A percentile compares a stretch with the other conserved stretches of the same genome.
phyloP scores from a whole-genome alignment of 2,329 filamentous ascomycete species.

The Pseudopithomyces chartarum region DNA sequence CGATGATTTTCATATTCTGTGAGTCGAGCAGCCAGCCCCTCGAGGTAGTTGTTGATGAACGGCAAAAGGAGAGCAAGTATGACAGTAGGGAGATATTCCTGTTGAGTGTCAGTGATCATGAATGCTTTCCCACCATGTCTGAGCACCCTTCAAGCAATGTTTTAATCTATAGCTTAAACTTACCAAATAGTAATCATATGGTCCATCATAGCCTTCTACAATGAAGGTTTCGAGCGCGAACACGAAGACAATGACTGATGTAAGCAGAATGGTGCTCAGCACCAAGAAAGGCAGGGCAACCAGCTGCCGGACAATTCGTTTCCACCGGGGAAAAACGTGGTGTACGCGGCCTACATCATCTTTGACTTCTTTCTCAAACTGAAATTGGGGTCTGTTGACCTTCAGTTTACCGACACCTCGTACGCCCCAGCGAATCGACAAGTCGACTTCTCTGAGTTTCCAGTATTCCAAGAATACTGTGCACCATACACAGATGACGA shows the following conservation, averaged over 20 bases:
- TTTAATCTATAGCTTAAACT: neutral
- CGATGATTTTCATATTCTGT: constrained; percentile 43
- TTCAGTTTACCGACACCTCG: constrained; percentile 37
- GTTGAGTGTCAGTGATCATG: constrained; percentile 12
- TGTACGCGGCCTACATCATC: constrained; percentile 32
- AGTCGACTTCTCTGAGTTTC: constrained; percentile 39
- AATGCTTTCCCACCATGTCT: neutral
- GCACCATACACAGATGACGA: constrained; percentile 40
- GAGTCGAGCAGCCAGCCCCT: constrained; percentile 31
- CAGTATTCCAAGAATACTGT: constrained; percentile 43
- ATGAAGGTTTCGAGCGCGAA: constrained; percentile 41
- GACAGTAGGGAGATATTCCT: constrained; percentile 42
- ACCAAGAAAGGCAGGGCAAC: constrained; percentile 38
- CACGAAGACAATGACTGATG: constrained; percentile 30
- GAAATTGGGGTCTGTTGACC: constrained; percentile 35
- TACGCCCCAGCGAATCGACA: constrained; percentile 41
- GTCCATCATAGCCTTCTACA: constrained; percentile 39
- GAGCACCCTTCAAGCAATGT: too few species aligned
- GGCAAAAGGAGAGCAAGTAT: constrained; percentile 36
- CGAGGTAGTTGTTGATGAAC: constrained; percentile 34
- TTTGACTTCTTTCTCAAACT: constrained; percentile 26
- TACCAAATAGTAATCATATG: constrained; percentile 37
- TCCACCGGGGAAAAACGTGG: constrained; percentile 38
- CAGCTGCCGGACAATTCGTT: constrained; percentile 34
- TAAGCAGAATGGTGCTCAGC: constrained; percentile 32